Percentiles rank a stretch among this genome's conserved stretches.
Evolutionary conservation across 768 basidiomycete genomes (phyloP).

Genomic region (Rhodotorula kratochvilovae): DNA sequence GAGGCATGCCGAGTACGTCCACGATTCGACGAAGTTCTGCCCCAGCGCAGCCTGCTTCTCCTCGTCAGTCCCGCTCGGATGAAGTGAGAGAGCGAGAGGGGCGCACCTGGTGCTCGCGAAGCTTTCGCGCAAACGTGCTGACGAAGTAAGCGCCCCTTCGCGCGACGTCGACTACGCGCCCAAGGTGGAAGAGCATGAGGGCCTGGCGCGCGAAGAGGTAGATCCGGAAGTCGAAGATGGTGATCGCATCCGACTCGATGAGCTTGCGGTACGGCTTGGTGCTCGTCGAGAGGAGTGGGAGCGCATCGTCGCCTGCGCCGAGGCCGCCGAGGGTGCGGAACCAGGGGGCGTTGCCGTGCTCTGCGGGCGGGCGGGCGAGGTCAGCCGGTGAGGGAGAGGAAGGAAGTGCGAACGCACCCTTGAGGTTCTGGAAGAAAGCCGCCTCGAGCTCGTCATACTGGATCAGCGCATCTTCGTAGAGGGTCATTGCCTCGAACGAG

Average conservation of each 20-base stretch:
- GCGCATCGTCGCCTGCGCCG: slow-evolving; percentile 66
- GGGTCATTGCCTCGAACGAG: slow-evolving; percentile 83
- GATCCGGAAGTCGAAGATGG: slow-evolving; percentile 85
- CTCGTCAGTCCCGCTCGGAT: background rate
- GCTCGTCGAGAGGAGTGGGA: slow-evolving; percentile 68
- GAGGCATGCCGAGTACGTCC: slow-evolving; percentile 85
- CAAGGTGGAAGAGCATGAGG: slow-evolving; percentile 64
- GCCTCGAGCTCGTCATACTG: slow-evolving; percentile 89
- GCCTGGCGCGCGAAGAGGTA: slow-evolving; percentile 88
- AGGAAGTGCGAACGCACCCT: slow-evolving; percentile 40
- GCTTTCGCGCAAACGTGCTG: slow-evolving; percentile 64
- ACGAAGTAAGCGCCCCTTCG: slow-evolving; percentile 70
- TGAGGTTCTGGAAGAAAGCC: slow-evolving; percentile 58
- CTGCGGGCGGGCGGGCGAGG: slow-evolving; percentile 54
- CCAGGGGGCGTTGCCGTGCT: slow-evolving; percentile 77
- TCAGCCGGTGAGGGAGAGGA: background rate
- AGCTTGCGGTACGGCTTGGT: slow-evolving; percentile 85
- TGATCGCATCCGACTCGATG: slow-evolving; percentile 82
- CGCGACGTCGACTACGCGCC: slow-evolving; percentile 65
- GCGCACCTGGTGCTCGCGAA: slow-evolving; percentile 70
- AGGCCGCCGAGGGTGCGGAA: slow-evolving; percentile 79
- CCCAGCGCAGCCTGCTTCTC: slow-evolving; percentile 42
- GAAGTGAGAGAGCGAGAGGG: too few relatives aligned
- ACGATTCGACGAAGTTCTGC: slow-evolving; percentile 77
- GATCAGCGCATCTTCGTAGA: slow-evolving; percentile 80